phyloP scores from a whole-genome alignment of 2,329 filamentous ascomycete species.

The Xylariales sp. region DNA sequence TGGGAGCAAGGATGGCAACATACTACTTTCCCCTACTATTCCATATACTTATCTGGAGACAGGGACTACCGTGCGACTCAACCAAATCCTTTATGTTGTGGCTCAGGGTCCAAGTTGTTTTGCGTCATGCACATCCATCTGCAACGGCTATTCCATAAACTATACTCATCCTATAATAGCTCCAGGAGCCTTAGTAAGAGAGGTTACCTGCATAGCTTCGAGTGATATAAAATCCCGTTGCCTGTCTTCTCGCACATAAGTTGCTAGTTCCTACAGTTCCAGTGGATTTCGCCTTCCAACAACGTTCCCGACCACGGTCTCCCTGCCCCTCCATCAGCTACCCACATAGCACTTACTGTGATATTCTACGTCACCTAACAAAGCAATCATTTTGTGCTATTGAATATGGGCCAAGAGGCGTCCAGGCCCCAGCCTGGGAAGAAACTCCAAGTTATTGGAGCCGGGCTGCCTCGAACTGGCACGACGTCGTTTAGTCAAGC shows the following conservation, averaged over 20 bases:
- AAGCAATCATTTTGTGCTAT: not conserved
- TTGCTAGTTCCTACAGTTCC: not conserved
- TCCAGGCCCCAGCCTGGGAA: slow-evolving; percentile 42
- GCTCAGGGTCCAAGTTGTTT: slow-evolving; percentile 22
- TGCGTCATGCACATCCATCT: slow-evolving; percentile 30
- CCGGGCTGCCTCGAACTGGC: slow-evolving; percentile 42
- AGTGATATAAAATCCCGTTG: slow-evolving; percentile 15
- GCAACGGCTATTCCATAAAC: slow-evolving; percentile 28
- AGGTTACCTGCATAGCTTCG: slow-evolving; percentile 3
- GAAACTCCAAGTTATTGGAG: slow-evolving; percentile 44
- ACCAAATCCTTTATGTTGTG: slow-evolving; percentile 8
- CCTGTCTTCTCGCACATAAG: slow-evolving; percentile 6
- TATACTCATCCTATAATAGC: not conserved
- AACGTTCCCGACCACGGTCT: not conserved
- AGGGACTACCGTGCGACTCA: not conserved
- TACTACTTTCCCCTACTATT: slow-evolving; percentile 17
- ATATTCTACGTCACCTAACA: not conserved
- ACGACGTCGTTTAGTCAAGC: slow-evolving; percentile 45
- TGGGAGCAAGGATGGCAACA: slow-evolving; percentile 33
- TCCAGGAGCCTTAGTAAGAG: slow-evolving; percentile 26
- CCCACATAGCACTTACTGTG: not conserved
- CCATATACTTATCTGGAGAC: slow-evolving; percentile 26
- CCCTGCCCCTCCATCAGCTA: not conserved
- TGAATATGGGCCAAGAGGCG: slow-evolving; percentile 44
- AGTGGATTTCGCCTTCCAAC: slow-evolving; percentile 6